Conservation (phyloP, 2,329 filamentous ascomycete species). For the Sarocladiaceae sp. region DNA sequence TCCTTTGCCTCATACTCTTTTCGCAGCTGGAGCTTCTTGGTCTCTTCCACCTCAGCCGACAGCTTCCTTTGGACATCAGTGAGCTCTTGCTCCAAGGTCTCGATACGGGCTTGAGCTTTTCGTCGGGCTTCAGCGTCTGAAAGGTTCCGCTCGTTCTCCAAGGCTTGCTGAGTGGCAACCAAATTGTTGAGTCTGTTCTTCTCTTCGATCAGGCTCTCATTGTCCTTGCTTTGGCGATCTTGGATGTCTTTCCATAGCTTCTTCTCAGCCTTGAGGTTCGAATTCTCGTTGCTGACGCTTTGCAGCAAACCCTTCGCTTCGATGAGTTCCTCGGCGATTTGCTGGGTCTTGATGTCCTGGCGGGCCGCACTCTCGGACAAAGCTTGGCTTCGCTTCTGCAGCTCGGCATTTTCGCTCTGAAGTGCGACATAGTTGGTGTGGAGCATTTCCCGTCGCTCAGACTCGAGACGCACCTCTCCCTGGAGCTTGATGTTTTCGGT, state of each 20-base stretch:
- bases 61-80: constrained; percentile 77
- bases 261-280: constrained; percentile 93
- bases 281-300: constrained; percentile 83
- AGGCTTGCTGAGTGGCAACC: constrained; percentile 77
- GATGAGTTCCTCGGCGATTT: constrained; percentile 88
- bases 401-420: constrained; percentile 77
- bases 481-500: constrained; percentile 74
- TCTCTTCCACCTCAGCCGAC: constrained; percentile 76
- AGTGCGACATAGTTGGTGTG: constrained; percentile 82
- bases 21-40: constrained; percentile 74
- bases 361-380: constrained; percentile 81
- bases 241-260: constrained; percentile 93
- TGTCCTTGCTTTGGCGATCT: constrained; percentile 81
- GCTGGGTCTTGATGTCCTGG: constrained; percentile 85
- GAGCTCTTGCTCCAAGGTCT: constrained; percentile 76
- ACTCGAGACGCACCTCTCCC: constrained; percentile 77
- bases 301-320: constrained; percentile 79
- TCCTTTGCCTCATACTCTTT: constrained; percentile 90
- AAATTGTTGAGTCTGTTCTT: constrained; percentile 78
- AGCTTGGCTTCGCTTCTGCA: constrained; percentile 76
- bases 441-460: constrained; percentile 83
- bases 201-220: constrained; percentile 79
- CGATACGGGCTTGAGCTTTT: constrained; percentile 72
- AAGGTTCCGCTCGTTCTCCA: constrained; percentile 89
- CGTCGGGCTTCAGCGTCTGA: constrained; percentile 77